A percentile compares a stretch with the other conserved stretches of the same genome.
phyloP scores from a whole-genome alignment of 345 rosid genomes.

The Fremontodendron californicum region DNA sequence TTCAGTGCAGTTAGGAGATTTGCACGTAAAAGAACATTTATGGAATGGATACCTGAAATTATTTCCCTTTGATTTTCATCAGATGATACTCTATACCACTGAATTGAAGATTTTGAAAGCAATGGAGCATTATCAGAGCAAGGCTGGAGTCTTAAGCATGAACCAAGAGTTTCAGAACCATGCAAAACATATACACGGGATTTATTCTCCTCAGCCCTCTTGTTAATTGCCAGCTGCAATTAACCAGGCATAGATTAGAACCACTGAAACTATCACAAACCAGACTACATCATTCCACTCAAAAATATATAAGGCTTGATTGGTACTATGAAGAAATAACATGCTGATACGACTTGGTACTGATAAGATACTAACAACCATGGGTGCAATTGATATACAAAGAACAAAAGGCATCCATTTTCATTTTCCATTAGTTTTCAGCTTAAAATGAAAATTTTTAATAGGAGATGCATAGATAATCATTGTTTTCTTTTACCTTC shows the following conservation, averaged over 20 bases:
- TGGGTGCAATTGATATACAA: background rate
- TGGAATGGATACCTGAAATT: slow-evolving; percentile 56
- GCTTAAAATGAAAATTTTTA: too few species aligned
- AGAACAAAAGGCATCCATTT: too few species aligned
- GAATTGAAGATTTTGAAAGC: slow-evolving; percentile 70
- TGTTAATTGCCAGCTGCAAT: slow-evolving; percentile 66
- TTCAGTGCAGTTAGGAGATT: background rate
- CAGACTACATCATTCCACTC: background rate
- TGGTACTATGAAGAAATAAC: background rate
- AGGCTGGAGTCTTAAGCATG: slow-evolving; percentile 54
- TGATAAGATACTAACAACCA: background rate
- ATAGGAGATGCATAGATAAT: too few species aligned
- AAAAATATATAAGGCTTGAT: background rate
- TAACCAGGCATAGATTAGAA: slow-evolving; percentile 1
- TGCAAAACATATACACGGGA: slow-evolving; percentile 51
- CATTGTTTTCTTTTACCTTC: too few species aligned
- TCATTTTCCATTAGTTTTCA: too few species aligned
- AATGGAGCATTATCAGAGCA: slow-evolving; percentile 46
- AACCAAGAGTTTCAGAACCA: slow-evolving; percentile 80
- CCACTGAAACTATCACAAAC: background rate
- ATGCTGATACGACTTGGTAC: background rate
- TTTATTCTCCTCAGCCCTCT: slow-evolving; percentile 69
- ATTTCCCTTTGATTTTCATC: slow-evolving; percentile 62
- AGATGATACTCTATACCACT: slow-evolving; percentile 76
- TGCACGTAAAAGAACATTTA: slow-evolving; percentile 2